Evolutionary conservation across 352 stramenopile genomes (phyloP).

Genomic region (Nothophytophthora sp.): DNA sequence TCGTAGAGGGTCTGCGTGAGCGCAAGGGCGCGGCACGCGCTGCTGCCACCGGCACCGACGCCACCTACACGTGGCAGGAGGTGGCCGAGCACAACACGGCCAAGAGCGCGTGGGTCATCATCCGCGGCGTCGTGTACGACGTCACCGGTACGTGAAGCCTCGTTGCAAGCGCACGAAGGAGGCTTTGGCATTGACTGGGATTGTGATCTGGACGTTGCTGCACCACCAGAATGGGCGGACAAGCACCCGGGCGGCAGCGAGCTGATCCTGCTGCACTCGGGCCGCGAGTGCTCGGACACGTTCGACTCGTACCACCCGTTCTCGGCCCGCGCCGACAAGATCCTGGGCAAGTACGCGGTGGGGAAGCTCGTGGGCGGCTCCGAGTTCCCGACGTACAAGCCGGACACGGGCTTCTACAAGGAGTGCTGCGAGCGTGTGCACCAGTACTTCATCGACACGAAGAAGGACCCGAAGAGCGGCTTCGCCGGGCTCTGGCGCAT

Average conservation of each 20-base stretch:
- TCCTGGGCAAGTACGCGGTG: constrained; percentile 86
- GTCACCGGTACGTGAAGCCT: constrained; percentile 68
- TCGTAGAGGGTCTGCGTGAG: constrained; percentile 51
- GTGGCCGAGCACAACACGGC: constrained; percentile 95
- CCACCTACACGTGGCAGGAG: constrained; percentile 93
- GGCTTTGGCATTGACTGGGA: constrained; percentile 2
- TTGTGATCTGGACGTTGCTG: constrained; percentile 4
- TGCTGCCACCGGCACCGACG: constrained; percentile 14
- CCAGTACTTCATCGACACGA: constrained; percentile 91
- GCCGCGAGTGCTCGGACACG: constrained; percentile 86
- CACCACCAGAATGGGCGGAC: constrained; percentile 66
- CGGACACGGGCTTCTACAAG: constrained; percentile 91
- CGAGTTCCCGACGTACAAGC: constrained; percentile 92
- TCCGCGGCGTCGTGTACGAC: constrained; percentile 94
- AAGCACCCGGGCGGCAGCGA: constrained; percentile 83
- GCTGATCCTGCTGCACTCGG: constrained; percentile 78
- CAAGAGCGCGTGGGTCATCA: constrained; percentile 96
- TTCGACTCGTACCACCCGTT: constrained; percentile 93
- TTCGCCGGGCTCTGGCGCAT: constrained; percentile 89
- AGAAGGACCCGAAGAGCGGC: constrained; percentile 84
- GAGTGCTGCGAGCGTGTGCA: constrained; percentile 81
- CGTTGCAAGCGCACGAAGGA: background rate
- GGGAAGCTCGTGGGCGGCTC: constrained; percentile 71
- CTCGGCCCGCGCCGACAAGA: constrained; percentile 78
- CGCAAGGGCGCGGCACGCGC: constrained; percentile 40